Conservation (phyloP, 192 early-diverging fungal genomes). For the Dispira simplex region DNA sequence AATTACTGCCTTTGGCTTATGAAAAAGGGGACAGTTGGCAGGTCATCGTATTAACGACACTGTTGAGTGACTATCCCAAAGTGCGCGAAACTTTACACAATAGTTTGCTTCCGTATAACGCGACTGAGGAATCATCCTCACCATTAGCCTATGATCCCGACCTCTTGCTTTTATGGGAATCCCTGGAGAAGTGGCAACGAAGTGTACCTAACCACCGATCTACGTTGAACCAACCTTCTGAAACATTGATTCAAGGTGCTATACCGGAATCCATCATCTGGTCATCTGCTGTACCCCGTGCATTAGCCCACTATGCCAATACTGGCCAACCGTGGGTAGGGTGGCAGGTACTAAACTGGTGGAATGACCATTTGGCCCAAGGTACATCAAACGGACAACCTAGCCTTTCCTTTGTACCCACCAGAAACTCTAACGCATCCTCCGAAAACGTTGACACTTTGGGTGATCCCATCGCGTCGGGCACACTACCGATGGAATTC, state of each 20-base stretch:
- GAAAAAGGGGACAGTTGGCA: constrained; percentile 24
- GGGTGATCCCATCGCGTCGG: neutral
- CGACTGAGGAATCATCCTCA: neutral
- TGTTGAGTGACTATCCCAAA: neutral
- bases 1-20: constrained; percentile 22
- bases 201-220: neutral
- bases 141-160: neutral
- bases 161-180: neutral
- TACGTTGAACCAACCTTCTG: neutral
- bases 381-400: neutral
- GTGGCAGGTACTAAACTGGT: neutral
- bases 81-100: neutral
- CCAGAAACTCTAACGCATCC: neutral
- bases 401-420: neutral
- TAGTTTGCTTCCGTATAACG: no score
- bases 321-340: constrained; percentile 4
- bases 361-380: neutral
- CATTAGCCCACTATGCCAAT: neutral
- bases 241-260: neutral
- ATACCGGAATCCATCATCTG: neutral
- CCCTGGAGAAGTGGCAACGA: neutral
- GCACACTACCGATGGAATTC: no score
- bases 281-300: neutral
- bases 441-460: neutral
- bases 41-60: constrained; percentile 14